phyloP scores from a whole-genome alignment of 2,329 filamentous ascomycete species.

The Botrytis sinoallii region DNA sequence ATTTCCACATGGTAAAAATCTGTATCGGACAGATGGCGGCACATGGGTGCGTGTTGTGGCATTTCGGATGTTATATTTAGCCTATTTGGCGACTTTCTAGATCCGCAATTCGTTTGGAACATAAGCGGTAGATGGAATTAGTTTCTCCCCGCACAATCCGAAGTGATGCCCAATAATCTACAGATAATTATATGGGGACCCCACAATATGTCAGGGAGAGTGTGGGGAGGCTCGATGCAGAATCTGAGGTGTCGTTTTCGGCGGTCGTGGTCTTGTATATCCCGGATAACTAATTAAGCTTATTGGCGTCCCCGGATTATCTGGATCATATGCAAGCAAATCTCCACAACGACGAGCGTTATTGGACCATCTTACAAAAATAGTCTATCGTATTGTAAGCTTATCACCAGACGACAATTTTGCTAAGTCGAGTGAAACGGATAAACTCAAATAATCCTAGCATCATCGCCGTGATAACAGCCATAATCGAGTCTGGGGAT shows the following conservation, averaged over 20 bases:
- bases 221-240: slow-evolving; percentile 7
- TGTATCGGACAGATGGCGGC: not conserved
- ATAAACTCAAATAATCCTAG: not conserved
- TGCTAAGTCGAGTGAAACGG: not conserved
- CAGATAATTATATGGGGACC: not conserved
- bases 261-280: slow-evolving; percentile 4
- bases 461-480: not conserved
- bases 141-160: slow-evolving; percentile 25
- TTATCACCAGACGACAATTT: not conserved
- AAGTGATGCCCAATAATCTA: not conserved
- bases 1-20: slow-evolving; percentile 4
- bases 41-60: not conserved
- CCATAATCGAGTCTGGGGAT: not conserved
- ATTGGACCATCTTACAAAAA: not conserved
- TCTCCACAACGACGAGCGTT: not conserved
- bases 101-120: not conserved
- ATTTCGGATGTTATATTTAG: slow-evolving; percentile 12
- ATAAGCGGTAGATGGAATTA: slow-evolving; percentile 22
- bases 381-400: not conserved
- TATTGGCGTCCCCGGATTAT: slow-evolving; percentile 6
- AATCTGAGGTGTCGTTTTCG: not conserved
- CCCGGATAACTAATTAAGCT: slow-evolving; percentile 8
- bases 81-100: slow-evolving; percentile 3
- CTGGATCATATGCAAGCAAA: not conserved
- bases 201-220: slow-evolving; percentile 11